Evolutionary conservation across 495 filamentous ascomycete species (phyloP).

Genomic region (Glutinoglossum americanum): DNA sequence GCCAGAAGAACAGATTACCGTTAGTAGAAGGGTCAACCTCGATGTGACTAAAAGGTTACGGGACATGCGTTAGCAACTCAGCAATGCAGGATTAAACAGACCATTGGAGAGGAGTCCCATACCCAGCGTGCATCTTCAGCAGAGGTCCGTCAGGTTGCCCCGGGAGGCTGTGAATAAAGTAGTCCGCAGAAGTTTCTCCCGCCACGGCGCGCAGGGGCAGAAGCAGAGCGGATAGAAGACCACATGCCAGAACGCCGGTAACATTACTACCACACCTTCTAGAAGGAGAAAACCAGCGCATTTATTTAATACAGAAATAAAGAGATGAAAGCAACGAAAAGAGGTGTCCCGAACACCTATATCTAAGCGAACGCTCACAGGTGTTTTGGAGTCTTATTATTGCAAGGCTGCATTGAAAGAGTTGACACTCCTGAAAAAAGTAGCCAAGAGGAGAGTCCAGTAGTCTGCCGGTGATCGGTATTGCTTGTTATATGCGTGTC

Average conservation of each 20-base stretch:
- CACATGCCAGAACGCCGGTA: not conserved
- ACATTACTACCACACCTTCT: not conserved
- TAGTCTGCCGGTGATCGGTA: not conserved
- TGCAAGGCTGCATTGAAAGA: not conserved
- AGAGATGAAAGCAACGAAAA: not conserved
- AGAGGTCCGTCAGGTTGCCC: slow-evolving; percentile 65
- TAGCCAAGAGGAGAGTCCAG: not conserved
- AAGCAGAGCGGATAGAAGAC: not conserved
- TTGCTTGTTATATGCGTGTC: not conserved
- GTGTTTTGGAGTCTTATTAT: not conserved
- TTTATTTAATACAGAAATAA: not conserved
- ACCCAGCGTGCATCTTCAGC: slow-evolving; percentile 97
- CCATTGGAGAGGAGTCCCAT: slow-evolving; percentile 16
- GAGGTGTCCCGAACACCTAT: not conserved
- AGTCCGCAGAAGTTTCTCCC: slow-evolving; percentile 56
- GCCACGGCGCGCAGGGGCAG: slow-evolving; percentile 8
- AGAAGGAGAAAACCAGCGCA: not conserved
- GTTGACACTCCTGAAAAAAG: not conserved
- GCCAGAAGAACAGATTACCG: slow-evolving; percentile 96
- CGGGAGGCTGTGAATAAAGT: slow-evolving; percentile 67
- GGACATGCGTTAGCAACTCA: not conserved
- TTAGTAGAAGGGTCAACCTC: slow-evolving; percentile 65
- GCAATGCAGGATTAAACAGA: not conserved
- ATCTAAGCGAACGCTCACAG: not conserved
- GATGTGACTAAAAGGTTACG: slow-evolving; percentile 47